Evolutionary conservation across 225 moss, liverwort and hornwort species (phyloP), one percentile per base, ranked within the genome.

Genomic region (Lunularia cruciata): DNA sequence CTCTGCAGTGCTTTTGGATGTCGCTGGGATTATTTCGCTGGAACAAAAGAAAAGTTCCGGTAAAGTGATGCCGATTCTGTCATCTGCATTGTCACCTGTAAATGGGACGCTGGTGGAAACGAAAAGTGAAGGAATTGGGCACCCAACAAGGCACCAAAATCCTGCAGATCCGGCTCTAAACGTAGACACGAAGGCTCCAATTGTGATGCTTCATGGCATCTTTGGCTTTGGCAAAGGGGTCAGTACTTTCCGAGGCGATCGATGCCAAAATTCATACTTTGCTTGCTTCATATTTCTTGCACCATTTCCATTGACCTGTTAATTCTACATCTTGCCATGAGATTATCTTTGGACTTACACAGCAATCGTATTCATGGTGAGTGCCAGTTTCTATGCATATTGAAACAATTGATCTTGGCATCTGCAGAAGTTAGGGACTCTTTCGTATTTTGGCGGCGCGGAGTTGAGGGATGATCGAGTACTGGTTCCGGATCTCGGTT

Each of bases 401-500:
- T 61, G 23, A 40, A 8, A 19, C 6, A 8, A 59, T 14, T n/a
- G 6, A 2, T 35, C 36, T 61, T 26, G 3, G 1, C 11, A 19
- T 34, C 19, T 12, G 25, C 87, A 94, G 91, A 95, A 84, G 83
- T 52, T 95, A 46, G 94, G 89, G 53, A 70, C 85, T 59, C 25
- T 91, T 32, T 95, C 94, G 14, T 95, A 95, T 40, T 95, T 91
- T 91, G 94, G 88, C 48, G 94, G 94, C 45, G 94, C 89, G 39
- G 94, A 95, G 79, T 71, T 81, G 55, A 89, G 78, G 75, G 89
- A 95, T 66, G 91, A 95, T 72, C 84, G 86, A 72, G 49, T 95
- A 32, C 60, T 91, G 47, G 88, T 89, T 63, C 94, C 94, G 38
- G 91, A 95, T 72, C 79, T 95, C 35, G 94, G 94, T 69, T 82